Percentiles rank a stretch among this genome's conserved stretches.
Conservation (phyloP, 345 rosid species). For the Cardamine chenopodiifolia region DNA sequence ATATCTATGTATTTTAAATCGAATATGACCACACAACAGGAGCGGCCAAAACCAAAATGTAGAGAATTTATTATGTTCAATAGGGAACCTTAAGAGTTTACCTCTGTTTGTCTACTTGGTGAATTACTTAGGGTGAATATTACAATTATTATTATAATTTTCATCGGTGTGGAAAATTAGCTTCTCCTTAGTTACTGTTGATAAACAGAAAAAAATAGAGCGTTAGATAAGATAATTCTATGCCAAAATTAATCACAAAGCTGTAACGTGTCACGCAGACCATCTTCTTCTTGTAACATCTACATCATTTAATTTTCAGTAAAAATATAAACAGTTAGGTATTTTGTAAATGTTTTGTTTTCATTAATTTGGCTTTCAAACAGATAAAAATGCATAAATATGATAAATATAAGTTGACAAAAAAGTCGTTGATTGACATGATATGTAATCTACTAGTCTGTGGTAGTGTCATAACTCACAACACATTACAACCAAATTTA, state of each 20-base stretch:
- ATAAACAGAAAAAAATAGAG: slow-evolving; percentile 29
- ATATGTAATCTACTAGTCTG: neutral
- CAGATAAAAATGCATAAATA: neutral
- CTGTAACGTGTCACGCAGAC: slow-evolving; percentile 1
- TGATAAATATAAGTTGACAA: neutral
- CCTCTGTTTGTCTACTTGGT: slow-evolving; percentile 34
- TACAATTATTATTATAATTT: slow-evolving; percentile 22
- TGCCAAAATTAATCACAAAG: slow-evolving; percentile 20
- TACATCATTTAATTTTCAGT: slow-evolving; percentile 5
- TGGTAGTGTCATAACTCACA: neutral
- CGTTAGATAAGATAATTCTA: slow-evolving; percentile 20
- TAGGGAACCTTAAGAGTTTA: slow-evolving; percentile 26
- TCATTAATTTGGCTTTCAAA: neutral
- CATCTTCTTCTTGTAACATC: slow-evolving; percentile 4
- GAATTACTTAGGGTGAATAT: slow-evolving; percentile 30
- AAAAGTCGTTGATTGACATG: neutral
- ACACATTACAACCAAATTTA: neutral
- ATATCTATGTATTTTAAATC: neutral
- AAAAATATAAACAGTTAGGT: slow-evolving; percentile 6
- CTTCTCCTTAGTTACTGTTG: slow-evolving; percentile 25
- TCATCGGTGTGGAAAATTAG: slow-evolving; percentile 7
- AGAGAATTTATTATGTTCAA: slow-evolving; percentile 27
- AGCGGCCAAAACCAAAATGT: slow-evolving; percentile 15
- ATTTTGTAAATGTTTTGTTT: neutral
- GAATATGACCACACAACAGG: slow-evolving; percentile 13